Evolutionary conservation across 1,284 basidiomycete genomes (phyloP).

Genomic region (Cutaneotrichosporon sp.): DNA sequence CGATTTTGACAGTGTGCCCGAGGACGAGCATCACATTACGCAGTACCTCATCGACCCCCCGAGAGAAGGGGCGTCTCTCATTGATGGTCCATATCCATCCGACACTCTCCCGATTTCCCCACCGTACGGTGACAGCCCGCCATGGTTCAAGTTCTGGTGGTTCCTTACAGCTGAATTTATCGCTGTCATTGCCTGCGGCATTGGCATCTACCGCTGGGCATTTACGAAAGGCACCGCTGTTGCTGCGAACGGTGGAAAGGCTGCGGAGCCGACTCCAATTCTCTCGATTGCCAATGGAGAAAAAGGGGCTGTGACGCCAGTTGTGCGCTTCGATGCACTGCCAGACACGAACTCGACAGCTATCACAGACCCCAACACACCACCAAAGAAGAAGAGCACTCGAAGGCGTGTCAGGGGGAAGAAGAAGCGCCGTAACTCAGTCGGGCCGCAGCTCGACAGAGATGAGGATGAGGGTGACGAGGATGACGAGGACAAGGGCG

Average conservation of each 20-base stretch:
- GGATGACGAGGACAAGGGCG: conserved; percentile 31
- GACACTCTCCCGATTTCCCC: not conserved
- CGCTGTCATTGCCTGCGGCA: conserved; percentile 15
- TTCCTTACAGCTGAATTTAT: conserved; percentile 19
- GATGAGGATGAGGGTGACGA: conserved; percentile 51
- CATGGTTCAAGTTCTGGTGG: conserved; percentile 1
- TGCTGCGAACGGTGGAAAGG: conserved; percentile 15
- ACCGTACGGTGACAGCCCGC: too few relatives aligned
- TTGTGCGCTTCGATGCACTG: conserved; percentile 15
- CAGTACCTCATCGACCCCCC: conserved; percentile 40
- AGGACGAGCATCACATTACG: conserved; percentile 18
- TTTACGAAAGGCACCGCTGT: conserved; percentile 13
- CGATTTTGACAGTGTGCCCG: conserved; percentile 29
- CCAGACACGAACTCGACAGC: conserved; percentile 2
- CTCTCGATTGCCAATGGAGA: not conserved
- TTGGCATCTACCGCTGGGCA: conserved; percentile 21
- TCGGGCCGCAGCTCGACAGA: conserved; percentile 51
- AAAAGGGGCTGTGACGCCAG: conserved; percentile 6
- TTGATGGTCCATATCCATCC: not conserved
- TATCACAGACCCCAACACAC: conserved; percentile 1
- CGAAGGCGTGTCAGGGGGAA: conserved; percentile 30
- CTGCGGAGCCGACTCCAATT: not conserved
- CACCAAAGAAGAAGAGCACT: conserved; percentile 32
- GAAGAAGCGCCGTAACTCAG: conserved; percentile 35
- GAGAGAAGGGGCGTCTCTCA: conserved; percentile 1